phyloP scores from a whole-genome alignment of 106 monocot species.

The Dendrobium catenatum region DNA sequence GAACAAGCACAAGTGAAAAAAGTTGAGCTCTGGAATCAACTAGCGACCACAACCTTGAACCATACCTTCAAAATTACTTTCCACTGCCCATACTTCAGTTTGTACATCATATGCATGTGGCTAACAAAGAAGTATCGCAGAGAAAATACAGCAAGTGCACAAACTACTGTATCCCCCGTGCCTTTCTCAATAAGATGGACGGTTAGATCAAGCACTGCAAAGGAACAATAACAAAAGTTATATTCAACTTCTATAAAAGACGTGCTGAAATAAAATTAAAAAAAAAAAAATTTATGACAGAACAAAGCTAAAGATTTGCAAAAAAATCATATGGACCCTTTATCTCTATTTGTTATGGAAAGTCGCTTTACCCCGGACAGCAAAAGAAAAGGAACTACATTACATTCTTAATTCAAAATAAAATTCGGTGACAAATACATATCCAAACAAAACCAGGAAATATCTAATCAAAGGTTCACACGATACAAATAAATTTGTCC shows the following conservation, averaged over 20 bases:
- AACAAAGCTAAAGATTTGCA: neutral
- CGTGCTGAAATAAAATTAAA: neutral
- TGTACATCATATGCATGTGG: slow-evolving; percentile 81
- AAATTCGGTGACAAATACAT: neutral
- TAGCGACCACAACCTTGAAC: neutral
- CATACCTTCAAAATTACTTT: slow-evolving; percentile 70
- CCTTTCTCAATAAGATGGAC: slow-evolving; percentile 61
- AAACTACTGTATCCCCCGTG: slow-evolving; percentile 40
- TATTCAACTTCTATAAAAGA: neutral
- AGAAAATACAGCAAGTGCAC: slow-evolving; percentile 58
- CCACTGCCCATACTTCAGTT: slow-evolving; percentile 47
- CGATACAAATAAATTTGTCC: too few species aligned
- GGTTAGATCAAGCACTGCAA: slow-evolving; percentile 79
- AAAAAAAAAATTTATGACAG: neutral
- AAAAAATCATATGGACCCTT: neutral
- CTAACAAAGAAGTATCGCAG: slow-evolving; percentile 82
- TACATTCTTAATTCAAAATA: neutral
- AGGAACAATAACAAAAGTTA: neutral
- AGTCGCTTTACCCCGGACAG: neutral
- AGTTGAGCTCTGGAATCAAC: neutral
- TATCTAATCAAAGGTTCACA: neutral
- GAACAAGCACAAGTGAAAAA: neutral
- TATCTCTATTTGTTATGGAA: neutral
- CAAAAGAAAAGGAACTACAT: neutral
- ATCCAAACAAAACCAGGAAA: neutral